A percentile compares a stretch with the other conserved stretches of the same genome.
Evolutionary conservation across 2,329 filamentous ascomycete species (phyloP).

Genomic region (Alternaria ethzedia): DNA sequence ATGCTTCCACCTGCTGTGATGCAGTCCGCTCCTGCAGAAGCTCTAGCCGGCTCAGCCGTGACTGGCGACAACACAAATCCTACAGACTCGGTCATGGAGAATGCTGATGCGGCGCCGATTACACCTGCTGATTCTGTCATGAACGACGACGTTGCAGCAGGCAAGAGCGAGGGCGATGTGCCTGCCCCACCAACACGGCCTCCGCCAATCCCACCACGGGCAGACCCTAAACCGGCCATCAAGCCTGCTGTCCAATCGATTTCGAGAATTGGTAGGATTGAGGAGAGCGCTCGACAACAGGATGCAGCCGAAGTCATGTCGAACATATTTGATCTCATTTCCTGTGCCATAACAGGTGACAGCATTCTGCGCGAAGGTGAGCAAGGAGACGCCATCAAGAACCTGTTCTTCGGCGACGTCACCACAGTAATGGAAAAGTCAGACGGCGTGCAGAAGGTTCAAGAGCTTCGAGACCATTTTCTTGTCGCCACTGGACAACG

Average conservation of each 20-base stretch:
- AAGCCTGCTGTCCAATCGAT: slow-evolving; percentile 16
- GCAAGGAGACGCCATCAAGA: slow-evolving; percentile 79
- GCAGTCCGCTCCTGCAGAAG: background rate
- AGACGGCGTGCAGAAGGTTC: slow-evolving; percentile 56
- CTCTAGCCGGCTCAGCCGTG: background rate
- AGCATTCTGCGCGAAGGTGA: slow-evolving; percentile 71
- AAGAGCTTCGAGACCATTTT: slow-evolving; percentile 68
- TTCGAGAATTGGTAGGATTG: slow-evolving; percentile 55
- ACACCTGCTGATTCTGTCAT: slow-evolving; percentile 33
- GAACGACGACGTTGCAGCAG: slow-evolving; percentile 29
- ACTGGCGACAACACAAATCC: background rate
- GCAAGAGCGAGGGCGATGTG: slow-evolving; percentile 23
- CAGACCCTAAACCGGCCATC: slow-evolving; percentile 30
- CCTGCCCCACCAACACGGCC: slow-evolving; percentile 54
- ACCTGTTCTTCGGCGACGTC: slow-evolving; percentile 52
- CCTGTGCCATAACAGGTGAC: slow-evolving; percentile 81
- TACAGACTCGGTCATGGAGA: slow-evolving; percentile 2
- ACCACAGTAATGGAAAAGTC: slow-evolving; percentile 49
- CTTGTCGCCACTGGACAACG: slow-evolving; percentile 65
- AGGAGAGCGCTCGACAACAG: slow-evolving; percentile 74
- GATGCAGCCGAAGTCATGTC: slow-evolving; percentile 97
- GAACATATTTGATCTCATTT: slow-evolving; percentile 87
- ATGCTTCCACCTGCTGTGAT: slow-evolving; percentile 45
- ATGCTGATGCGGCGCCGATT: background rate
- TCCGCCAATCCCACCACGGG: slow-evolving; percentile 66